phyloP scores from a whole-genome alignment of 257 asterid species.

The Fraxinus quadrangulata region DNA sequence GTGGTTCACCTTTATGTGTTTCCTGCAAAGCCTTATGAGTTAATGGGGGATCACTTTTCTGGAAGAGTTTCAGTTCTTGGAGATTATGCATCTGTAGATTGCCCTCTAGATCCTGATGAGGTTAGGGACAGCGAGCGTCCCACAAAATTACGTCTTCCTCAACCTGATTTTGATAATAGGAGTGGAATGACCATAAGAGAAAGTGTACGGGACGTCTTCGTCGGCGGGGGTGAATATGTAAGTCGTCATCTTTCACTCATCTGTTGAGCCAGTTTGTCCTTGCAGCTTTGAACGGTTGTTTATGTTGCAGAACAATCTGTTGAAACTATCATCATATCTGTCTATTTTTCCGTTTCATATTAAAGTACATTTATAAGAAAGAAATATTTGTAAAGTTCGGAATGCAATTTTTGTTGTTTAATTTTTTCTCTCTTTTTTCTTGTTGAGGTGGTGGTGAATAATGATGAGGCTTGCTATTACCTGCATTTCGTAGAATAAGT shows the following conservation, averaged over 20 bases:
- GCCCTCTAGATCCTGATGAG: conserved; percentile 94
- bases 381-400: not conserved
- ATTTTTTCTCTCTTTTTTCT: not conserved
- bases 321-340: not conserved
- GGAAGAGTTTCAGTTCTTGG: conserved; percentile 93
- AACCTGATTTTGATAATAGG: conserved; percentile 57
- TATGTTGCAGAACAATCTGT: not conserved
- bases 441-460: not conserved
- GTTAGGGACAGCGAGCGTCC: conserved; percentile 97
- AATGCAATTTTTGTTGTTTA: conserved; percentile 7
- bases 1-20: conserved; percentile 89
- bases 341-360: not conserved
- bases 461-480: not conserved
- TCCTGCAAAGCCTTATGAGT: conserved; percentile 97
- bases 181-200: conserved; percentile 86
- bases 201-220: conserved; percentile 82
- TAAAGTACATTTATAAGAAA: not conserved
- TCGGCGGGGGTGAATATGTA: conserved; percentile 92
- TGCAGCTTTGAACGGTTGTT: not conserved
- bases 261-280: not conserved
- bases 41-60: conserved; percentile 79
- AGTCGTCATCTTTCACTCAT: conserved; percentile 40
- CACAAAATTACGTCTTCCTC: conserved; percentile 86
- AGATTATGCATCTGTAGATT: conserved; percentile 92
- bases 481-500: not conserved